Conservation (phyloP, 1,139 yeast species). For the Yamadazyma friedrichii region DNA sequence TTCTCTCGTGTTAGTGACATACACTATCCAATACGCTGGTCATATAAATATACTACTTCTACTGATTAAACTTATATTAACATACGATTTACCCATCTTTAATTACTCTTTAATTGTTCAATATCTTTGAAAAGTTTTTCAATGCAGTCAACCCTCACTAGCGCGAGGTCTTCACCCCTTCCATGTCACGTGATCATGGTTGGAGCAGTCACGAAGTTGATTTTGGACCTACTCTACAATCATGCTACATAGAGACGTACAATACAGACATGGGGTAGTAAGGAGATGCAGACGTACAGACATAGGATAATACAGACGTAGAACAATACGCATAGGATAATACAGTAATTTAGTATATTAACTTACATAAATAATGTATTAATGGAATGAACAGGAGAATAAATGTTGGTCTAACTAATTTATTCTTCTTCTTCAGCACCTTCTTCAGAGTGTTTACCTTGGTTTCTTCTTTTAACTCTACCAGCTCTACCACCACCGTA, state of each 20-base stretch:
- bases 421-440: conserved; percentile 66
- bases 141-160: not conserved
- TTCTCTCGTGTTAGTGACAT: too few relatives aligned
- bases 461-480: conserved; percentile 98
- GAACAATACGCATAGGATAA: not conserved
- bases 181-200: conserved; percentile 1
- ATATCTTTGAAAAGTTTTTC: conserved; percentile 17
- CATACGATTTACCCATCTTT: conserved; percentile 83
- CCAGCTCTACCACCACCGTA: conserved; percentile 99
- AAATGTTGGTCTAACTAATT: conserved; percentile 21
- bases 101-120: conserved; percentile 20
- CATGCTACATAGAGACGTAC: not conserved
- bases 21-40: too few relatives aligned
- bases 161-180: conserved; percentile 18
- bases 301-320: too few relatives aligned
- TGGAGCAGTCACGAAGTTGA: not conserved
- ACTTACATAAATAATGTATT: conserved; percentile 7
- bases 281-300: too few relatives aligned
- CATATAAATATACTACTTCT: too few relatives aligned
- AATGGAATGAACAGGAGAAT: conserved; percentile 1
- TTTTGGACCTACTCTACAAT: not conserved
- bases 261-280: not conserved
- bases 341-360: conserved; percentile 6
- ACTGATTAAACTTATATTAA: not conserved
- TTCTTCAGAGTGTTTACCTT: conserved; percentile 58